Evolutionary conservation across 2,329 filamentous ascomycete species (phyloP).

Genomic region (Paramyrothecium roridum): DNA sequence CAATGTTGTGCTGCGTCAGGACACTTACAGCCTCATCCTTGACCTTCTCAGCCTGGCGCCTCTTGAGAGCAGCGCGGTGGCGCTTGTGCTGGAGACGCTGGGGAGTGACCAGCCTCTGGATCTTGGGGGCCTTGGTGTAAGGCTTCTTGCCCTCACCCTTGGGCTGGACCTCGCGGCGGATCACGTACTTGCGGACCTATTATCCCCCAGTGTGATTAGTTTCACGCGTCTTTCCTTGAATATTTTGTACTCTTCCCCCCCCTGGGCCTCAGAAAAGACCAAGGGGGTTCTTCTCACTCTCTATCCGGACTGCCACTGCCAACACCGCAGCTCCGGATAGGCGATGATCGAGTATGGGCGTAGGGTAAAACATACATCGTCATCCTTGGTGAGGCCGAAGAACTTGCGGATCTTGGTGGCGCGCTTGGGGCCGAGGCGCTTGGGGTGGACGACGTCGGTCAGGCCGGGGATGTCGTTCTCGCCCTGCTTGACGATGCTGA

Average conservation of each 20-base stretch:
- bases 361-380: constrained; percentile 84
- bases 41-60: constrained; percentile 91
- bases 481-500: constrained; percentile 97
- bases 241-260: constrained; percentile 17
- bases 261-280: constrained; percentile 4
- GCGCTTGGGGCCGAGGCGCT: constrained; percentile 99
- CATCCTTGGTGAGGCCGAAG: constrained; percentile 99
- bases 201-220: constrained; percentile 35
- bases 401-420: constrained; percentile 99
- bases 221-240: constrained; percentile 6
- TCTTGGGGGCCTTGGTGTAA: constrained; percentile 99
- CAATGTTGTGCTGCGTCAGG: neutral
- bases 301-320: constrained; percentile 47
- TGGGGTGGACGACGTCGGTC: constrained; percentile 97
- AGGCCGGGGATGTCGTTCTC: constrained; percentile 91
- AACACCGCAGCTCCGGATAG: constrained; percentile 57
- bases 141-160: constrained; percentile 96
- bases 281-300: constrained; percentile 51
- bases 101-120: constrained; percentile 98
- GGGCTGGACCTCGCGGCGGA: constrained; percentile 94
- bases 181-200: constrained; percentile 99
- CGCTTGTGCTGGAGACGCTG: constrained; percentile 99
- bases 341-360: constrained; percentile 62
- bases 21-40: constrained; percentile 96
- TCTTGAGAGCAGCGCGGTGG: constrained; percentile 96